Base-by-base conservation (phyloP, 306 rosid species). In the Fragaria iinumae region DNA sequence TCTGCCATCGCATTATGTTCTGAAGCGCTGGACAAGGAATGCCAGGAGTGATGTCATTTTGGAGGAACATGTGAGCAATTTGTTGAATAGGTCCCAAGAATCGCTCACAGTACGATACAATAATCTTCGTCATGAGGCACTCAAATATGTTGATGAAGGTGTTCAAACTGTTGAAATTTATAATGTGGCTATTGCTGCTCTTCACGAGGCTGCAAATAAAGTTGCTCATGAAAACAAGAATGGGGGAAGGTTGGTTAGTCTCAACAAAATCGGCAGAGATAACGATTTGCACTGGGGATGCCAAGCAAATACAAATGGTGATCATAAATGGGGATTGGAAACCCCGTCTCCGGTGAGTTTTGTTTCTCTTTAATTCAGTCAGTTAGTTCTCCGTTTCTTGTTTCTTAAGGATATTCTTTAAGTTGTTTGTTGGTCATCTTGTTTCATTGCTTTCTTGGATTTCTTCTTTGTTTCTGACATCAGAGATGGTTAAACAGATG, bases 11-110 rank as follows among this genome's bases (percentile, higher is more conserved):
- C 86, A 60, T 71, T 79, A 45, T 75, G 57, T 83, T 56, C 43
- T 83, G 25, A 83, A 79, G 75, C 79, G 80, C 8, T 83, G 83
- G 86, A 79, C 83, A 11, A 83, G 83, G 74, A 83, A 75, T 45
- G 86, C 86, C 74, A 79, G 79, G 76, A 83, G 86, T 52, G 80
- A 77, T 75, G 72, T 83, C 80, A 25, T 74, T 27, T 75, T 83
- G 57, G 78, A 75, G 69, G 83, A 75, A 53, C 74, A 34, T 64
- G 63, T 66, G 52, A 45, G 80, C 34, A 76, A 70, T 70, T 67
- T 71, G 67, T 66, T 65, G 68, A 75, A 55, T 45, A 70, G 77
- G 27, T 45, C 83, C 16, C 71, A 39, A 70, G 80, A 83, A 55
- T 83, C 67, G 32, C 70, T 74, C 4, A 78, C 71, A 5, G 67